Evolutionary conservation across 2,329 filamentous ascomycete species (phyloP).

Genomic region (Penicillium janthinellum): DNA sequence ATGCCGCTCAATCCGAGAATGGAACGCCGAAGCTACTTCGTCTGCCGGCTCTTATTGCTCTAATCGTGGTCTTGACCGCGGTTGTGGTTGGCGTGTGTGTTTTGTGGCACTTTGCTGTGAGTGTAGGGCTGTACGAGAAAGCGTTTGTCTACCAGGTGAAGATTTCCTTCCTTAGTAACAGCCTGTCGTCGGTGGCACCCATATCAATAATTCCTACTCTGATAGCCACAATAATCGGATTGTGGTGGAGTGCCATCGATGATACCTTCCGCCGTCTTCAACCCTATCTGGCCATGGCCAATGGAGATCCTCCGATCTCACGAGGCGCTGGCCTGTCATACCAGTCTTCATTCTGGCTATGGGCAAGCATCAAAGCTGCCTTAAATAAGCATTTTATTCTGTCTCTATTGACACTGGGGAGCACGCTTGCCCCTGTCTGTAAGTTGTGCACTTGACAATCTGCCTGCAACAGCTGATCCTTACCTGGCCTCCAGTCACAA

Average conservation of each 20-base stretch:
- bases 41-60: slow-evolving; percentile 9
- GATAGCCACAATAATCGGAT: slow-evolving; percentile 13
- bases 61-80: not conserved
- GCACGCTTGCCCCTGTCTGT: slow-evolving; percentile 18
- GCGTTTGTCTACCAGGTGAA: slow-evolving; percentile 20
- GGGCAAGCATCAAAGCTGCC: slow-evolving; percentile 15
- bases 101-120: slow-evolving; percentile 14
- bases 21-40: slow-evolving; percentile 18
- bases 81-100: slow-evolving; percentile 14
- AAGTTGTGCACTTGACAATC: slow-evolving; percentile 1
- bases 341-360: slow-evolving; percentile 19
- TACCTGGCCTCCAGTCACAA: slow-evolving; percentile 11
- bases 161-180: slow-evolving; percentile 8
- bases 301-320: not conserved
- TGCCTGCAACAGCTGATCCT: not conserved
- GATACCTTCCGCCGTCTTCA: slow-evolving; percentile 19
- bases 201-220: slow-evolving; percentile 23
- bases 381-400: slow-evolving; percentile 12
- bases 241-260: slow-evolving; percentile 24
- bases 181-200: slow-evolving; percentile 15
- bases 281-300: slow-evolving; percentile 17
- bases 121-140: slow-evolving; percentile 11
- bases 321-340: slow-evolving; percentile 16
- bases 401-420: slow-evolving; percentile 2
- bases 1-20: slow-evolving; percentile 11